These are phyloP conservation scores for Eurotiales sp. DNA, from an alignment of 2,329 filamentous ascomycete species.

Conservation along the genomic window DNA sequence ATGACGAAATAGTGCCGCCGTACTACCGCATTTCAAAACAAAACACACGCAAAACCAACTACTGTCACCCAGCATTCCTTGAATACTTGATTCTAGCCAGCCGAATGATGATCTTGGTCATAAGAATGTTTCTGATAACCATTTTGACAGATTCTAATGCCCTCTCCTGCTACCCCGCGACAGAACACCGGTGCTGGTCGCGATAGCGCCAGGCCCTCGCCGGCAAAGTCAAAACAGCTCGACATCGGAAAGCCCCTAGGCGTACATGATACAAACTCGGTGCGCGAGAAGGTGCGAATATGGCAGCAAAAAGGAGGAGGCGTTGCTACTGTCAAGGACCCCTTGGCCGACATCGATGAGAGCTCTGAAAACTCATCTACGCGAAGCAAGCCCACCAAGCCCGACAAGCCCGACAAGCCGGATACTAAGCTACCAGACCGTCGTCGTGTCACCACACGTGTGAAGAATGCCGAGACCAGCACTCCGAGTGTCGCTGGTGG, in stretches of 20 bases:
- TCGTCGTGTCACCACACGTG: constrained; percentile 7
- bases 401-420: background rate
- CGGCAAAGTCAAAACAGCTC: constrained; percentile 53
- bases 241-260: constrained; percentile 51
- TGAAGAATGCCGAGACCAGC: constrained; percentile 23
- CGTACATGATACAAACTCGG: constrained; percentile 60
- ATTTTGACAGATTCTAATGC: constrained; percentile 32
- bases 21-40: background rate
- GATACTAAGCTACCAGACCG: constrained; percentile 21
- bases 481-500: background rate
- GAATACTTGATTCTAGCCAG: background rate
- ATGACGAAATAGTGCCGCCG: background rate
- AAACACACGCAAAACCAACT: background rate
- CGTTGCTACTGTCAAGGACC: constrained; percentile 59
- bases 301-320: constrained; percentile 79
- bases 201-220: constrained; percentile 54
- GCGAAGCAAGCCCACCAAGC: constrained; percentile 26
- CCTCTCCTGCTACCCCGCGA: constrained; percentile 35
- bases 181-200: constrained; percentile 31
- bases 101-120: background rate
- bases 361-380: constrained; percentile 34
- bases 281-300: constrained; percentile 72
- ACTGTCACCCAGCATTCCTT: constrained; percentile 4
- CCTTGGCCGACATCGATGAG: constrained; percentile 49
- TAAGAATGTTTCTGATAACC: constrained; percentile 10